Conservation (phyloP, 257 asterid species). For the Capsicum rhomboideum region DNA sequence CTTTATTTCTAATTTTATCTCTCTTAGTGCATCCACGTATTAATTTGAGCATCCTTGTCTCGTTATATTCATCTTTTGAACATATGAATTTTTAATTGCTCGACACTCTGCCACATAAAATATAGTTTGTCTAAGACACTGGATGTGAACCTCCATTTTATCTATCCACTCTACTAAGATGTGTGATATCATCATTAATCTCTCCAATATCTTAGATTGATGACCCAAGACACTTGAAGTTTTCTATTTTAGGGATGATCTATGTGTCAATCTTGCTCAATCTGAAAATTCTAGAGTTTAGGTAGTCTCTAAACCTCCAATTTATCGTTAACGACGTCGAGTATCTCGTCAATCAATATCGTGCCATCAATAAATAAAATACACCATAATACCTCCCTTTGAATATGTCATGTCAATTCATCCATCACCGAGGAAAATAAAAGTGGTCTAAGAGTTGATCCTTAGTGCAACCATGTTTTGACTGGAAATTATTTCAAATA, state of each 20-base stretch:
- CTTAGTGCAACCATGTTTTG: not conserved
- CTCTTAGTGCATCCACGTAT: not conserved
- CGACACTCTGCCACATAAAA: not conserved
- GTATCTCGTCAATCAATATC: not conserved
- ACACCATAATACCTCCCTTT: not conserved
- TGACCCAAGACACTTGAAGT: not conserved
- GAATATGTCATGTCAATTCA: not conserved
- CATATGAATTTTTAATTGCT: not conserved
- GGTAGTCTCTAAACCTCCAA: not conserved
- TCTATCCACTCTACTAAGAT: not conserved
- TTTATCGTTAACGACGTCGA: not conserved
- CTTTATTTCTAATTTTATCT: not conserved
- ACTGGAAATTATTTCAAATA: not conserved
- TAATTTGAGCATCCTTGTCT: not conserved
- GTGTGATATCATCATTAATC: not conserved
- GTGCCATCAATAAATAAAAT: not conserved
- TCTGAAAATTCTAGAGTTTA: not conserved
- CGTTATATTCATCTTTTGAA: not conserved
- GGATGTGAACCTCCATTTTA: not conserved
- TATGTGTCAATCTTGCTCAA: not conserved
- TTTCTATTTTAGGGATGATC: not conserved
- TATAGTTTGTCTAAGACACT: not conserved
- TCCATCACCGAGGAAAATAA: not conserved
- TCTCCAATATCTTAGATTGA: not conserved
- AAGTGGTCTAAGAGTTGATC: not conserved